Evolutionary conservation across 352 stramenopile species (phyloP), one percentile per base, ranked within the genome.

Genomic region (Pythium sp.): DNA sequence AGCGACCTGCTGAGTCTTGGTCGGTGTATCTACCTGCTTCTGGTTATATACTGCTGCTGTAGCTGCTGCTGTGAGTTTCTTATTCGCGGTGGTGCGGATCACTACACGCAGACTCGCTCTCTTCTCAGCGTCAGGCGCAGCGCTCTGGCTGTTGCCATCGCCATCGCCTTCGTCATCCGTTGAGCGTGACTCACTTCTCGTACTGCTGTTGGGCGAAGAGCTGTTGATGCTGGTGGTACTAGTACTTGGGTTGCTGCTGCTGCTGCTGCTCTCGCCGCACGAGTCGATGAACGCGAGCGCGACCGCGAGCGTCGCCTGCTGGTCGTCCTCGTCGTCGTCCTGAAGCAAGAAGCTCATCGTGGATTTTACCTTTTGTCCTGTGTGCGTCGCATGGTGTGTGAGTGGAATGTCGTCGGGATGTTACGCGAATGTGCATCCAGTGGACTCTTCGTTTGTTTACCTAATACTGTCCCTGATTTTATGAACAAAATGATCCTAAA

Each of bases 221-320:
- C 4, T 56, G 24, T 12, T 55, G 41, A 4, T 38, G 32, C 32
- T 46, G 38, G 38, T 18, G 12, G 12, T 15, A 12, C 38, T 46
- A 12, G 12, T 5, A 5, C 38, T 46, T 46, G 14, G 4, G 12
- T 18, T 38, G 12, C 26, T 38, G 14, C 58, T 55, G 15, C 18
- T 28, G 58, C 15, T 64, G 58, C 11, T 41, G 28, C 66, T 72
- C 5, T 58, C 68, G n/a, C 73, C 46, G 49, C 70, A 82, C 14
- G 71, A 58, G 30, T 69, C 64, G 30, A 69, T 49, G 58, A 69
- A 46, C 11, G 55, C 55, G 30, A 69, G 55, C 64, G 64, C 58
- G 32, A 46, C 41, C 12, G 28, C 55, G 43, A 69, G 64, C 55
- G 54, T 58, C 28, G 46, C 55, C 34, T 53, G 18, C 20, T 22